Evolutionary conservation across 225 moss, liverwort and hornwort genomes (phyloP).

Genomic region (Marchantia polymorpha): DNA sequence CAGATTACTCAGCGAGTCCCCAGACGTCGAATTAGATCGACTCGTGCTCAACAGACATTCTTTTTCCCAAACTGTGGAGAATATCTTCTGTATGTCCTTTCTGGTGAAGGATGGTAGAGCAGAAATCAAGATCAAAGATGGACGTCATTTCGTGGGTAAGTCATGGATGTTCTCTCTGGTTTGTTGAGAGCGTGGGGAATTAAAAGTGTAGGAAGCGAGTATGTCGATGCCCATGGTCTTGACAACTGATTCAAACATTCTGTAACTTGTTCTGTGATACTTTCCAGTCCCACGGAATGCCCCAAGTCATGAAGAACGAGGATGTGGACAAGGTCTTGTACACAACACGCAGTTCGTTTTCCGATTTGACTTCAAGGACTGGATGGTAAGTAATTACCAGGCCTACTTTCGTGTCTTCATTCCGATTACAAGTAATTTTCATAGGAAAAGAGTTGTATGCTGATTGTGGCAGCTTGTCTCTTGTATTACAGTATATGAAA

Average conservation of each 20-base stretch:
- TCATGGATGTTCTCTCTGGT: background rate
- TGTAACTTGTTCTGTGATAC: background rate
- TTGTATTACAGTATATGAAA: slow-evolving; percentile 54
- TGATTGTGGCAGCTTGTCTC: background rate
- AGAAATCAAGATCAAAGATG: slow-evolving; percentile 51
- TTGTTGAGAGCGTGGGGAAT: too few relatives aligned
- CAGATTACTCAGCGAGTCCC: slow-evolving; percentile 36
- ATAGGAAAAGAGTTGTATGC: background rate
- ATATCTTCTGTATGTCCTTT: slow-evolving; percentile 83
- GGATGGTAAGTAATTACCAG: slow-evolving; percentile 52
- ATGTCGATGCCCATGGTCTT: too few relatives aligned
- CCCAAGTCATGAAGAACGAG: slow-evolving; percentile 60
- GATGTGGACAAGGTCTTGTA: slow-evolving; percentile 42
- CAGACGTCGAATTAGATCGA: slow-evolving; percentile 51
- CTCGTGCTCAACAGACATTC: slow-evolving; percentile 69
- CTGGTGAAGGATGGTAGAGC: slow-evolving; percentile 87
- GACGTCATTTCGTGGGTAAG: slow-evolving; percentile 67
- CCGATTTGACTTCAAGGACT: slow-evolving; percentile 60
- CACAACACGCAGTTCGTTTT: slow-evolving; percentile 76
- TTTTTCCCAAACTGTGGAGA: slow-evolving; percentile 89
- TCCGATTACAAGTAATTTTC: background rate
- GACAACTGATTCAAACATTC: background rate
- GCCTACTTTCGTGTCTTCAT: background rate
- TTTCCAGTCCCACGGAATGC: slow-evolving; percentile 74
- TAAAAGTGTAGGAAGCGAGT: too few relatives aligned